These are phyloP conservation scores for Mycena kentingensis DNA, from an alignment of 768 basidiomycete genomes.

Conservation along the genomic window DNA sequence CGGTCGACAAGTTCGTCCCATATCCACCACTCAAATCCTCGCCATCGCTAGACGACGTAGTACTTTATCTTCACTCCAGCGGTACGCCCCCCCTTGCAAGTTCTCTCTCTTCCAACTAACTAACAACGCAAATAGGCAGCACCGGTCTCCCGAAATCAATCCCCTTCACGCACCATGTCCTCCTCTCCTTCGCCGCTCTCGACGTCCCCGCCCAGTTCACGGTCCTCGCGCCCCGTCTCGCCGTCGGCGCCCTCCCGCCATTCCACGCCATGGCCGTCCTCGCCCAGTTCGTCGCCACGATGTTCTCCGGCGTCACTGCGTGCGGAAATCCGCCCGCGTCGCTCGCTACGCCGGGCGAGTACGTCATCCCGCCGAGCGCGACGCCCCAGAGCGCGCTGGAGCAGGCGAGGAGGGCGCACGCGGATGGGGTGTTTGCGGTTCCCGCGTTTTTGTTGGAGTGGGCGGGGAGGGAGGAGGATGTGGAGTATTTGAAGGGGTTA, in stretches of 20 bases:
- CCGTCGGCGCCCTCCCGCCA: slow-evolving; percentile 32
- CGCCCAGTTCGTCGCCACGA: slow-evolving; percentile 33
- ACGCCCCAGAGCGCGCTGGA: slow-evolving; percentile 42
- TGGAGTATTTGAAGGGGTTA: slow-evolving; percentile 29
- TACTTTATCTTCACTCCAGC: slow-evolving; percentile 43
- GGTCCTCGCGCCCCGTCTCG: background rate
- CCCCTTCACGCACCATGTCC: background rate
- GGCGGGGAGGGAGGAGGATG: slow-evolving; percentile 29
- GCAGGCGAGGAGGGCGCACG: slow-evolving; percentile 29
- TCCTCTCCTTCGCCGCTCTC: background rate
- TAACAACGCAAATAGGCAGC: background rate
- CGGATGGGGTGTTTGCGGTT: slow-evolving; percentile 34
- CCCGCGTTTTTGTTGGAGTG: slow-evolving; percentile 43
- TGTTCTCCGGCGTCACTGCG: slow-evolving; percentile 27
- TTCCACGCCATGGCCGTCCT: slow-evolving; percentile 40
- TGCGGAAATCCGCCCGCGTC: slow-evolving; percentile 36
- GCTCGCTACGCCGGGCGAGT: slow-evolving; percentile 11
- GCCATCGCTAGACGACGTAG: slow-evolving; percentile 26
- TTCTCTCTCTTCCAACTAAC: slow-evolving; percentile 17
- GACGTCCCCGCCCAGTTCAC: background rate
- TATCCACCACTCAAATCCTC: slow-evolving; percentile 25
- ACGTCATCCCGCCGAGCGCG: slow-evolving; percentile 34
- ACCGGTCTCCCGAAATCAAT: slow-evolving; percentile 7
- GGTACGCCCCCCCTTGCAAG: slow-evolving; percentile 17
- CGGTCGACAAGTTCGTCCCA: slow-evolving; percentile 30